These are phyloP conservation scores for Eucalyptus caleyi DNA, from an alignment of 345 rosid species.

Conservation along the genomic window DNA sequence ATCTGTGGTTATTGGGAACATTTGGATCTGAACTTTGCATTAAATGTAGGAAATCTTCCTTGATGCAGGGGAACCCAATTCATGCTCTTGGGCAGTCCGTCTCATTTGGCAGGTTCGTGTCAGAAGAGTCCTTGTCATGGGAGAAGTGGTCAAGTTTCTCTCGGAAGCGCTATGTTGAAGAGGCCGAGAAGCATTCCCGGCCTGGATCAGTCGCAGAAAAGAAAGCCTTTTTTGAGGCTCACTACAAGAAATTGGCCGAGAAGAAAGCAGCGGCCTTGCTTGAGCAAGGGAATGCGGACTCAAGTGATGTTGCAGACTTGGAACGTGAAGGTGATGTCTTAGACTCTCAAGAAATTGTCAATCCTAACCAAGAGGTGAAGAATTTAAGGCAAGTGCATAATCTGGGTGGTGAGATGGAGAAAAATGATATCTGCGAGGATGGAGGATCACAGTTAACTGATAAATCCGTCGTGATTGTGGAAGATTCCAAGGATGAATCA, in stretches of 20 bases:
- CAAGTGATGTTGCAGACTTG: not conserved
- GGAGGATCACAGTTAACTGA: not conserved
- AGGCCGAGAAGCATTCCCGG: conserved; percentile 1
- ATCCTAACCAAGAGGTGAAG: not conserved
- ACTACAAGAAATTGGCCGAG: conserved; percentile 2
- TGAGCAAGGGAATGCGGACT: conserved; percentile 31
- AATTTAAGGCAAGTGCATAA: not conserved
- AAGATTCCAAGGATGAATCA: conserved; percentile 1
- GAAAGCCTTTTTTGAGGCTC: conserved; percentile 10
- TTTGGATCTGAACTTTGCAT: not conserved
- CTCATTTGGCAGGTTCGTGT: conserved; percentile 82
- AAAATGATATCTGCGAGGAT: not conserved
- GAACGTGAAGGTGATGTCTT: not conserved
- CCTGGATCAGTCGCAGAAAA: conserved; percentile 5
- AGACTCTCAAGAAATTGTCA: not conserved
- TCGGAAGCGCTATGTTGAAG: conserved; percentile 3
- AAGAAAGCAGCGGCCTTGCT: conserved; percentile 50
- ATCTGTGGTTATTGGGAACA: not conserved
- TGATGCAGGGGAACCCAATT: conserved; percentile 44
- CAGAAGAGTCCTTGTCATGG: conserved; percentile 76
- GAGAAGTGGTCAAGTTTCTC: conserved; percentile 35
- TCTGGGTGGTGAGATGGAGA: conserved; percentile 7
- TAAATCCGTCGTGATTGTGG: not conserved
- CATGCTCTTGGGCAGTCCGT: conserved; percentile 67
- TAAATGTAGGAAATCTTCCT: not conserved